These are phyloP conservation scores for Amniculicola lignicola DNA, from an alignment of 495 filamentous ascomycete species.

Conservation along the genomic window DNA sequence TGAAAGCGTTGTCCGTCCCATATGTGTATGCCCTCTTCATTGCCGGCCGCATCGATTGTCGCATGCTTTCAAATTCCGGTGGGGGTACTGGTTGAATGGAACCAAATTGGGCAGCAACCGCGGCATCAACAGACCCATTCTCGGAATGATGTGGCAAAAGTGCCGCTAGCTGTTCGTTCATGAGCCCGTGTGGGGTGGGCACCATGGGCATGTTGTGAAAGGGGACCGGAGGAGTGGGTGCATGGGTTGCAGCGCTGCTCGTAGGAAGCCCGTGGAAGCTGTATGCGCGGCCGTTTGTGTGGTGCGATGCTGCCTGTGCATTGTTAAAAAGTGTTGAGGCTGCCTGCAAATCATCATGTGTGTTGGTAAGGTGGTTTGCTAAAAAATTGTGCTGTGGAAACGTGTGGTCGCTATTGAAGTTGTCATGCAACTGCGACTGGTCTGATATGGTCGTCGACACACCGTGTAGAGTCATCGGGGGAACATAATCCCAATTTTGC, in stretches of 20 bases:
- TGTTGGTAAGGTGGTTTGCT: constrained; percentile 2
- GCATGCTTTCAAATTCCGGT: constrained; percentile 4
- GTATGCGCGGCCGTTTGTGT: constrained; percentile 6
- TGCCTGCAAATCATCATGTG: constrained; percentile 19
- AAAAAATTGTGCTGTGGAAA: constrained; percentile 4
- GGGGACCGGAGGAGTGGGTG: not conserved
- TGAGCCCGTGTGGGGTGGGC: constrained; percentile 11
- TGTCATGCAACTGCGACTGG: constrained; percentile 20
- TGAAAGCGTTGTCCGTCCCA: constrained; percentile 28
- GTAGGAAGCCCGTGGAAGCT: constrained; percentile 8
- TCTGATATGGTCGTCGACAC: constrained; percentile 30
- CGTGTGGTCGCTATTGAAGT: constrained; percentile 11
- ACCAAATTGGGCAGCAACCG: constrained; percentile 22
- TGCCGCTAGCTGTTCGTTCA: constrained; percentile 24
- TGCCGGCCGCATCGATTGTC: constrained; percentile 1
- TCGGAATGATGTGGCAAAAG: constrained; percentile 22
- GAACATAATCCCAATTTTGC: constrained; percentile 13
- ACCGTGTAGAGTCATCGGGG: constrained; percentile 24
- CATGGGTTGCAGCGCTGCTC: not conserved
- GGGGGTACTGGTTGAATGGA: not conserved
- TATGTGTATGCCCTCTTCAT: constrained; percentile 26
- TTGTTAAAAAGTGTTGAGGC: constrained; percentile 22
- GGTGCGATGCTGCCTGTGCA: constrained; percentile 10
- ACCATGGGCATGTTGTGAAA: constrained; percentile 20
- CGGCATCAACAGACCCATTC: constrained; percentile 25